Evolutionary conservation across 2,329 filamentous ascomycete genomes (phyloP), one percentile per base, ranked within the genome.

Genomic region (Cladophialophora carrionii): DNA sequence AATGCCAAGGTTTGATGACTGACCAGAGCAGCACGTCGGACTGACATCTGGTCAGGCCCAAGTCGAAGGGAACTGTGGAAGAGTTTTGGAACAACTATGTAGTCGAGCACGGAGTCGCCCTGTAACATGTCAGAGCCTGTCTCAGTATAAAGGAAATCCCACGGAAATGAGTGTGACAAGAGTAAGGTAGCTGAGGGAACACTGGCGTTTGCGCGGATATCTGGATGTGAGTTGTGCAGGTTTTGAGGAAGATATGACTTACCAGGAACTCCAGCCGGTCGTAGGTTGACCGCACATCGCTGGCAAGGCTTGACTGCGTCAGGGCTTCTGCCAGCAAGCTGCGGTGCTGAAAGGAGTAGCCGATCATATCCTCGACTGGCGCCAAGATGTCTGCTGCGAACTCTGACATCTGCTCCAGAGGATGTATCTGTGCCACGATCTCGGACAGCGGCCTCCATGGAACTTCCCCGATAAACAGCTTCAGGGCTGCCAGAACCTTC

Each of bases 71-170:
- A 69, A 12, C 62, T 66, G 57, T 75, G 69, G 10, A 74, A 73
- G 5, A 94, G 78, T n/a, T 78, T 81, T 0, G 78, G 80, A 7
- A 91, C 87, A 56, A 97, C 80, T 62, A 96, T 80, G 71, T 87
- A 84, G 76, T 98, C 94, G 0, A 98, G 85, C 2, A 97, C 81
- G 0, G 92, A 86, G 71, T 98, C 94, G 0, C 94, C 94, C 37
- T 43, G 37, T n/a, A n/a, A 43, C 37, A 43, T 17, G 37, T 43
- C 17, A 43, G 37, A n/a, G 8, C 8, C 17, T 14, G 17, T 3
- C 17, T 8, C 17, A 8, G 37, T 43, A 20, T n/a, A 8, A 3
- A 4, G 37, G 37, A 17, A n/a, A 43, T 29, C 5, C 37, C n/a
- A 43, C 37, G 3, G 17, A 43, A 41, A 43, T 43, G 37, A 43